Evolutionary conservation across 73 alveolate genomes (phyloP).

Genomic region (Paramecium octaurelia): DNA sequence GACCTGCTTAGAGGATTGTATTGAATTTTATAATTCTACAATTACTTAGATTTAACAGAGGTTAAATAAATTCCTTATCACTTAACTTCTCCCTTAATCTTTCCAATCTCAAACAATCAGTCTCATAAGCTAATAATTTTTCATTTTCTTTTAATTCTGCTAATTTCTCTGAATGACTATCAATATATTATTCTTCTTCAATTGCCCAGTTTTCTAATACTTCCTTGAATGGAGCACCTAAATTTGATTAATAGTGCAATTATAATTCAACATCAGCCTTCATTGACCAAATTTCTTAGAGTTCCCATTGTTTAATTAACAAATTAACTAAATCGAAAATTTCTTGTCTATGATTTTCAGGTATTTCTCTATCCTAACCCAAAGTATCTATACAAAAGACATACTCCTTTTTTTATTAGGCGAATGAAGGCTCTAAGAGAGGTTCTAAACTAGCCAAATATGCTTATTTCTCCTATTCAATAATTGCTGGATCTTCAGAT

Average conservation of each 20-base stretch:
- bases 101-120: slow-evolving; percentile 38
- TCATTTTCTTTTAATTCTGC: slow-evolving; percentile 57
- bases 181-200: slow-evolving; percentile 69
- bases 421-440: slow-evolving; percentile 75
- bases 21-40: slow-evolving; percentile 84
- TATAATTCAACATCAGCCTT: slow-evolving; percentile 73
- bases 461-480: slow-evolving; percentile 75
- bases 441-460: slow-evolving; percentile 71
- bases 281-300: slow-evolving; percentile 71
- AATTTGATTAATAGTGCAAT: slow-evolving; percentile 56
- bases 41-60: slow-evolving; percentile 53
- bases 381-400: slow-evolving; percentile 88
- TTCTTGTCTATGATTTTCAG: slow-evolving; percentile 76
- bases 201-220: slow-evolving; percentile 68
- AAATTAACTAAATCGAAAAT: slow-evolving; percentile 73
- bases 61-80: slow-evolving; percentile 27
- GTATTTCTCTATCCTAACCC: slow-evolving; percentile 87
- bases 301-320: slow-evolving; percentile 78
- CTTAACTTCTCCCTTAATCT: neutral
- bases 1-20: slow-evolving; percentile 76
- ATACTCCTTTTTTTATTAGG: slow-evolving; percentile 68
- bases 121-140: slow-evolving; percentile 47
- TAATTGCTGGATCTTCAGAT: slow-evolving; percentile 82
- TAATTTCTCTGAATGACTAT: slow-evolving; percentile 20
- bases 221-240: slow-evolving; percentile 76